Percentiles rank a stretch among this genome's conserved stretches.
Conservation (phyloP, 495 filamentous ascomycete species). For the Podospora conica region DNA sequence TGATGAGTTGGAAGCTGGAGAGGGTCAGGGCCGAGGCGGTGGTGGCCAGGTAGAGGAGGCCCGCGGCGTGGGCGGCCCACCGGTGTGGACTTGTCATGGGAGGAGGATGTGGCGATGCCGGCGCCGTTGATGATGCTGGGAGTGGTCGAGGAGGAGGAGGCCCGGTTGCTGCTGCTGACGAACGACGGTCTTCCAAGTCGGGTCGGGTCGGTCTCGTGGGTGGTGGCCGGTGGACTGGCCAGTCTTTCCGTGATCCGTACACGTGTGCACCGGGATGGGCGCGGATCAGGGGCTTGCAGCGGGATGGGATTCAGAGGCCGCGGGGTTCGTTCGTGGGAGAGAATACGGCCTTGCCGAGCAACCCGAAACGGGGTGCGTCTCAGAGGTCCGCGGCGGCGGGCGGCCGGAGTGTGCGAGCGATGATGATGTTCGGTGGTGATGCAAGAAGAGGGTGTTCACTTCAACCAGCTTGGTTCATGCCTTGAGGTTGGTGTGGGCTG, state of each 20-base stretch:
- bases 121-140: neutral
- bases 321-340: neutral
- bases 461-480: conserved; percentile 8
- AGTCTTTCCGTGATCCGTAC: neutral
- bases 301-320: neutral
- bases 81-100: conserved; percentile 18
- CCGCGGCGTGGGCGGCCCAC: conserved; percentile 17
- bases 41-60: conserved; percentile 30
- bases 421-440: neutral
- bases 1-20: conserved; percentile 35
- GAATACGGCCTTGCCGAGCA: conserved; percentile 3
- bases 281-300: conserved; percentile 5
- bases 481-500: neutral
- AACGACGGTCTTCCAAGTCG: neutral
- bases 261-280: neutral
- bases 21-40: conserved; percentile 34
- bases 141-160: neutral
- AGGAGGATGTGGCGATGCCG: neutral
- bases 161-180: neutral
- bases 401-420: neutral
- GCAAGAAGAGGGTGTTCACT: conserved; percentile 2
- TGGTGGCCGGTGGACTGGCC: neutral
- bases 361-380: conserved; percentile 12
- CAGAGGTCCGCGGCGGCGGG: conserved; percentile 4
- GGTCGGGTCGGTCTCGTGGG: neutral